A percentile compares a stretch with the other conserved stretches of the same genome.
Conservation (phyloP, 306 rosid genomes). For the Fragaria iinumae region DNA sequence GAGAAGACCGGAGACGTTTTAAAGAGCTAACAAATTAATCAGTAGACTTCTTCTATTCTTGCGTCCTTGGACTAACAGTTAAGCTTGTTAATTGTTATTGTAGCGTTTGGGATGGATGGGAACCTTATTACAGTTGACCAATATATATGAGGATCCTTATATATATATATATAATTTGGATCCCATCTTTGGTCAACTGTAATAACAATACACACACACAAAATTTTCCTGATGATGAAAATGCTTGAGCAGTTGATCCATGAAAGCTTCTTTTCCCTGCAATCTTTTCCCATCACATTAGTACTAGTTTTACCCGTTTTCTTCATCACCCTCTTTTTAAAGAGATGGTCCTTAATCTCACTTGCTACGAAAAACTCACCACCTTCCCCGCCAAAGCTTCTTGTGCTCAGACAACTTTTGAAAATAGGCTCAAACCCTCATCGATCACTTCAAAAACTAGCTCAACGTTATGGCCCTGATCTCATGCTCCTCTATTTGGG, state of each 20-base stretch:
- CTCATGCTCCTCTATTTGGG: constrained; percentile 50
- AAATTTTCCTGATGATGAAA: not conserved
- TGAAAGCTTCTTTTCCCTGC: not conserved
- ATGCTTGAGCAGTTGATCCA: not conserved
- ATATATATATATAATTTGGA: too few species aligned
- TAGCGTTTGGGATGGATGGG: not conserved
- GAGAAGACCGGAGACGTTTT: not conserved
- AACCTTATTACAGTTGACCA: not conserved
- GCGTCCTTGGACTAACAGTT: not conserved
- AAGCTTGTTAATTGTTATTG: not conserved
- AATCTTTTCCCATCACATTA: not conserved
- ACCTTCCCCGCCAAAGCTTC: constrained; percentile 54
- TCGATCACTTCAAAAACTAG: constrained; percentile 24
- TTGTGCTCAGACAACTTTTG: constrained; percentile 45
- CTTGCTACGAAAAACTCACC: constrained; percentile 19
- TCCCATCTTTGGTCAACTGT: too few species aligned
- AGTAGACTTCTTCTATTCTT: not conserved
- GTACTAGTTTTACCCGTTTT: constrained; percentile 1
- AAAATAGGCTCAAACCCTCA: constrained; percentile 43
- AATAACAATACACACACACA: not conserved
- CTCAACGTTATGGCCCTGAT: constrained; percentile 3
- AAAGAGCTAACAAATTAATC: too few species aligned
- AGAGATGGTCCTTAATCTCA: constrained; percentile 25
- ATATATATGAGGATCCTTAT: too few species aligned
- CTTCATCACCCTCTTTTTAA: not conserved